Base-by-base conservation (phyloP, 768 basidiomycete species). In the Trametes punicea region DNA sequence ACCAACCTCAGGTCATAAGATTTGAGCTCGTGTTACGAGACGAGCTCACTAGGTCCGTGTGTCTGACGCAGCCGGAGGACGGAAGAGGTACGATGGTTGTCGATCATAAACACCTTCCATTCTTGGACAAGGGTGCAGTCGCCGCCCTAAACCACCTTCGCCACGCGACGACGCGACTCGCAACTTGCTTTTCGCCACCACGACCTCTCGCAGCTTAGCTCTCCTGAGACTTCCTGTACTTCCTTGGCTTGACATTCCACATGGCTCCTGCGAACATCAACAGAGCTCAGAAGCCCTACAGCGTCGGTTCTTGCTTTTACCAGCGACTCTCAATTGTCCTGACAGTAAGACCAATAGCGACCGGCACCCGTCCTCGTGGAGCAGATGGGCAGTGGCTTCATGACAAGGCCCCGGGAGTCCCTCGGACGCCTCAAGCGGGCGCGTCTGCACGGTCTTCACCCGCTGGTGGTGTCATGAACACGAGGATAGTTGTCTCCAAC, bases 401-500 rank as follows among this genome's bases (percentile, higher is more conserved):
- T 71, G 89, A 91, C 79, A 84, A 79, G 70, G 85, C 84, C 42
- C 81, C 82, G 20, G 75, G 75, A 20, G 75, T 73, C 47, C 71
- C 74, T 51, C 65, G 68, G 53, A 57, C 64, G 55, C 50, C 66
- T 59, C 63, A 47, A 16, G 34, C 52, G 15, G 58, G 62, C 63
- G 48, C 62, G 33, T 55, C 57, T 20, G 55, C 64, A 18, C 61
- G 34, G 21, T 18, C n/a, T n/a, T n/a, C n/a, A n/a, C 20, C 68
- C 18, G 54, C 52, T 10, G 18, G 63, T 3, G 67, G 75, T 23
- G 64, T 73, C 13, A 65, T 73, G 3, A 79, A 76, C 61, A 72
- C 80, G 51, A 84, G 84, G 67, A 81, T 95, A 61, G 69, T 89
- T 60, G 87, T 96, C 62, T 84, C 89, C 65, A 93, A 93, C 70